These are phyloP conservation scores for Coniochaeta pulveracea DNA, from an alignment of 2,329 filamentous ascomycete species.

Conservation along the genomic window DNA sequence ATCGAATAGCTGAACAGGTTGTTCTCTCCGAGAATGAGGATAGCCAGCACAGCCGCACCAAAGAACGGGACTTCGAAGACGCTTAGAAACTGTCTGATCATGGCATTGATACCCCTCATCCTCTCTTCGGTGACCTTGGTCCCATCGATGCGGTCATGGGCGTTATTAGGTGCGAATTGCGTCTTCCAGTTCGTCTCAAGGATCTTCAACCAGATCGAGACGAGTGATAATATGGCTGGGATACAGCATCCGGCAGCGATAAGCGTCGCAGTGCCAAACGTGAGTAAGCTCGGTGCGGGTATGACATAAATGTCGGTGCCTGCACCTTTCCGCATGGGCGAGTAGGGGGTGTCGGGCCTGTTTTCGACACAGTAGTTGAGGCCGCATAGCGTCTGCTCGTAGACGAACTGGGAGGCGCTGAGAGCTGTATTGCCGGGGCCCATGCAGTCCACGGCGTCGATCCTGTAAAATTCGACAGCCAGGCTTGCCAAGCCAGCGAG, in stretches of 20 bases:
- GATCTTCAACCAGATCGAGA: constrained; percentile 54
- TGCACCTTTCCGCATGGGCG: constrained; percentile 41
- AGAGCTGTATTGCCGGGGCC: constrained; percentile 24
- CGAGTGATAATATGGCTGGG: constrained; percentile 48
- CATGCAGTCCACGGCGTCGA: constrained; percentile 29
- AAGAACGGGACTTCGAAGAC: constrained; percentile 50
- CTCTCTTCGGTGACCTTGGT: constrained; percentile 40
- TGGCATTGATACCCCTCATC: constrained; percentile 44
- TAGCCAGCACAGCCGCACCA: constrained; percentile 42
- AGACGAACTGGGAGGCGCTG: constrained; percentile 29
- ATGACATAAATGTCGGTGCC: constrained; percentile 53
- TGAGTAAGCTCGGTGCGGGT: constrained; percentile 41
- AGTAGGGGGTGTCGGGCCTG: constrained; percentile 41
- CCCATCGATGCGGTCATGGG: constrained; percentile 33
- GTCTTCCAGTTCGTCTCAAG: constrained; percentile 48
- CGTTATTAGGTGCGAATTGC: constrained; percentile 22
- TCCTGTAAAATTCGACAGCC: constrained; percentile 53
- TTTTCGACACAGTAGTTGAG: constrained; percentile 30
- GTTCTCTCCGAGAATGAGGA: constrained; percentile 49
- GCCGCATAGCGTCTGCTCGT: constrained; percentile 29
- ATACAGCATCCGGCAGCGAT: constrained; percentile 54
- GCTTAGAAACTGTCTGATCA: constrained; percentile 39
- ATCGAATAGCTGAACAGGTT: constrained; percentile 52
- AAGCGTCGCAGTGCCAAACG: constrained; percentile 47
- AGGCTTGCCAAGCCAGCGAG: constrained; percentile 54